A percentile compares a stretch with the other conserved stretches of the same genome.
Conservation (phyloP, 2,329 filamentous ascomycete genomes). For the Pleoardoris graminearum region DNA sequence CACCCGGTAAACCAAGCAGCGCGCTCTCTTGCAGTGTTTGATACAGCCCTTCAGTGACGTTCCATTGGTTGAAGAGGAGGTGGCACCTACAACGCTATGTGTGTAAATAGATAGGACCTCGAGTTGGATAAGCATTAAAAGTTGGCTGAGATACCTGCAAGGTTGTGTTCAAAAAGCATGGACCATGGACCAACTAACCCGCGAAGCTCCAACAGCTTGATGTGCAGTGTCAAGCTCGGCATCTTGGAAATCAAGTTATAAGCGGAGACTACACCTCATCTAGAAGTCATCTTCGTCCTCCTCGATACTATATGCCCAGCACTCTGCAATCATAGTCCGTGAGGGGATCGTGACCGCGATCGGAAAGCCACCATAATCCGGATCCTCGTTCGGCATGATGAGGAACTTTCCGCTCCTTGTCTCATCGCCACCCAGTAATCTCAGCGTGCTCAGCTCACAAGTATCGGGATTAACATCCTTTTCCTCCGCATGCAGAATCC, state of each 20-base stretch:
- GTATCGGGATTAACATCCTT: conserved; percentile 46
- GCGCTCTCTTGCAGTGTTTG: conserved; percentile 26
- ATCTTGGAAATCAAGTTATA: conserved; percentile 6
- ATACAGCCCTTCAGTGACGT: too few relatives aligned
- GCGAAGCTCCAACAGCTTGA: conserved; percentile 21
- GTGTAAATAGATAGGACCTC: too few relatives aligned
- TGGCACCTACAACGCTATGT: too few relatives aligned
- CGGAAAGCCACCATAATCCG: conserved; percentile 61
- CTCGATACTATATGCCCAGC: conserved; percentile 31
- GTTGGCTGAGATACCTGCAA: too few relatives aligned
- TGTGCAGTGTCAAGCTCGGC: conserved; percentile 10
- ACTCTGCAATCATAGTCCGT: conserved; percentile 44
- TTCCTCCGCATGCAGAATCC: conserved; percentile 50
- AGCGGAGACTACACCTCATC: background rate
- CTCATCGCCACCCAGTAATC: conserved; percentile 52
- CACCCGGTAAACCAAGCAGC: conserved; percentile 17
- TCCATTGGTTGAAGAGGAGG: too few relatives aligned
- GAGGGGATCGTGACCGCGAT: conserved; percentile 60
- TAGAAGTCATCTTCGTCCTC: conserved; percentile 24
- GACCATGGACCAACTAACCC: conserved; percentile 18
- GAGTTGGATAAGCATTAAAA: too few relatives aligned
- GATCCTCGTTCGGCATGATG: conserved; percentile 61
- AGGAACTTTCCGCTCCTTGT: conserved; percentile 52
- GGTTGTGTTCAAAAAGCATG: too few relatives aligned
- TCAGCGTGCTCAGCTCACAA: conserved; percentile 43